Conservation (phyloP, 306 rosid genomes). For the Cyclanthera cordifolia region DNA sequence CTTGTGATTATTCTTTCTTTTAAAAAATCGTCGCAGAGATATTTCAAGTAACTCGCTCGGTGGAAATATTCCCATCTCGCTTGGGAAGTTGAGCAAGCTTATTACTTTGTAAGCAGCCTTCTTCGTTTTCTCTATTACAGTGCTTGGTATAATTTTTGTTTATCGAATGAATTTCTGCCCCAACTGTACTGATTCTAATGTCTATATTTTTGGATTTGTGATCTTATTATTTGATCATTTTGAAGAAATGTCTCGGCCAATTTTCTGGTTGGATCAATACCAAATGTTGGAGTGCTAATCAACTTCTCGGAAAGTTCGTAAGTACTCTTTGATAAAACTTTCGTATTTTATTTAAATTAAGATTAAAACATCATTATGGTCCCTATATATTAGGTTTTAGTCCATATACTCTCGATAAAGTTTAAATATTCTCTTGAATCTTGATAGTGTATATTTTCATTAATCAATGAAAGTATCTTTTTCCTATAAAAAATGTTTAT, state of each 20-base stretch:
- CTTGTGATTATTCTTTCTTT: neutral
- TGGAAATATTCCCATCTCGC: constrained; percentile 66
- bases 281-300: constrained; percentile 70
- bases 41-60: constrained; percentile 84
- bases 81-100: constrained; percentile 70
- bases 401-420: no score
- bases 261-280: constrained; percentile 91
- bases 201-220: constrained; percentile 10
- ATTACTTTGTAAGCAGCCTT: constrained; percentile 45
- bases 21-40: constrained; percentile 52
- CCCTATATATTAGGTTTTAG: no score
- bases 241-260: constrained; percentile 77
- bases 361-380: no score
- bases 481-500: no score
- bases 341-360: neutral
- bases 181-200: constrained; percentile 8
- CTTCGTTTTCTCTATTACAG: constrained; percentile 8
- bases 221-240: constrained; percentile 17
- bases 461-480: no score
- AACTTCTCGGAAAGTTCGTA: constrained; percentile 72
- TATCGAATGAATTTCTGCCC: neutral
- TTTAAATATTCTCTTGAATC: no score
- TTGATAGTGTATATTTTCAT: no score
- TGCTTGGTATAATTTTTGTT: neutral
- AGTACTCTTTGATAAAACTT: constrained; percentile 28